Evolutionary conservation across 2,329 filamentous ascomycete genomes (phyloP), one percentile per base, ranked within the genome.

Genomic region (Ilyonectria destructans): DNA sequence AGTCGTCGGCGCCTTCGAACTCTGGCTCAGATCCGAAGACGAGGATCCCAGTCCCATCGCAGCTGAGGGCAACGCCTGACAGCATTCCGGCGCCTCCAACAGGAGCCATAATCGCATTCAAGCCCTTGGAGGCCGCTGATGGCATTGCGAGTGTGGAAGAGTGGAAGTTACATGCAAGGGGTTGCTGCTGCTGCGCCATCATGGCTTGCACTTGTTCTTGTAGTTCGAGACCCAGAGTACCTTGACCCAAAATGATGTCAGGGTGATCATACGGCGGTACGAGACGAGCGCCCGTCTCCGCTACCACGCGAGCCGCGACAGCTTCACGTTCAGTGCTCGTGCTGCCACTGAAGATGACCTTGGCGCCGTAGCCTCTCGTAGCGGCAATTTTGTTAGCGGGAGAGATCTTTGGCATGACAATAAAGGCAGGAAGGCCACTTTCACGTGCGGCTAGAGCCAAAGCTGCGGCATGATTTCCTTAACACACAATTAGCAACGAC

Each of bases 391-490:
- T 98, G 69, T 91, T 91, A 17, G 93, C 89, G 0, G 93, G 92
- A 64, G 91, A 92, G 77, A 96, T 96, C n/a, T 83, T 80, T 0
- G 96, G 96, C 96, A 98, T 98, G 67, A 98, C 91, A 77, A 98
- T 95, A 83, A 96, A 90, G 0, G 94, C 94, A 10, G 92, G 91
- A 69, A 98, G 90, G 60, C 85, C 83, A 77, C 92, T 89, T 43
- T 91, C 91, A n/a, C 86, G 86, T 2, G 96, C 95, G 0, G 96
- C 96, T 57, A 98, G 91, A 2, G 96, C 90, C 63, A 98, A 90
- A 1, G 96, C 96, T 85, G 97, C 95, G 0, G 96, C 96, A 79
- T 98, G 96, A 82, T 98, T 98, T 67, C 96, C 95, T 96, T 71
- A 15, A 15, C 21, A 29, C 7, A 45, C n/a, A 40, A 6, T 43